Evolutionary conservation across 208 protist species (phyloP).

Genomic region (Porcisia deanei): DNA sequence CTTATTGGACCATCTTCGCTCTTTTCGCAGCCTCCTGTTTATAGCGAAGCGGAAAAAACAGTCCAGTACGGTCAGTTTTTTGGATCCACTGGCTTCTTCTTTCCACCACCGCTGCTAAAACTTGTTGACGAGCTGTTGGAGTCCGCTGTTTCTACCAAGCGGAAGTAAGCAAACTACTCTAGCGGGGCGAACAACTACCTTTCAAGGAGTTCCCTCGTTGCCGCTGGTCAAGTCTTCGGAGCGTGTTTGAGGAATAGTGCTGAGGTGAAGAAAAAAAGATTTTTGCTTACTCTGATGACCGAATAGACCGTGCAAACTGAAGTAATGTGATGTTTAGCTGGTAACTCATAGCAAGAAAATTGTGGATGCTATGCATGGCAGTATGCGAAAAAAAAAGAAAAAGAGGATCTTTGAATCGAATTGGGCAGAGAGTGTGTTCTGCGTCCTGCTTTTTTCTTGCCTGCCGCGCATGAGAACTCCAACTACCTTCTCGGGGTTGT

Average conservation of each 20-base stretch:
- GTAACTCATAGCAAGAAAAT: neutral
- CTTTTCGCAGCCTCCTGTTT: constrained; percentile 34
- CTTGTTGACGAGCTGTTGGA: constrained; percentile 48
- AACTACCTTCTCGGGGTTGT: neutral
- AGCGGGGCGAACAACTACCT: neutral
- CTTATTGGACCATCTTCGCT: constrained; percentile 40
- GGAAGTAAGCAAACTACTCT: neutral
- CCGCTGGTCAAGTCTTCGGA: neutral
- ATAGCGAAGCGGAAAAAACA: constrained; percentile 46
- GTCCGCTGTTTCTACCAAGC: constrained; percentile 13
- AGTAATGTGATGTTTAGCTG: neutral
- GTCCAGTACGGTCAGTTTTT: constrained; percentile 77
- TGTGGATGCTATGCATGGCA: neutral
- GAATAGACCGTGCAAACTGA: neutral
- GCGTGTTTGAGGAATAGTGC: neutral
- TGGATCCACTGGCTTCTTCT: constrained; percentile 66
- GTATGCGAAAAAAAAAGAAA: neutral
- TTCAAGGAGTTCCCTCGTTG: neutral
- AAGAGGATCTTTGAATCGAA: neutral
- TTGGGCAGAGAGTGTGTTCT: neutral
- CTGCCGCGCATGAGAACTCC: neutral
- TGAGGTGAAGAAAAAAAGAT: neutral
- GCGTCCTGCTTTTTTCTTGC: neutral
- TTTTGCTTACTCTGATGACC: neutral
- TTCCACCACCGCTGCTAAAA: constrained; percentile 56